Evolutionary conservation across 2,329 filamentous ascomycete species (phyloP).

Genomic region (Ploettnerulaceae sp.): DNA sequence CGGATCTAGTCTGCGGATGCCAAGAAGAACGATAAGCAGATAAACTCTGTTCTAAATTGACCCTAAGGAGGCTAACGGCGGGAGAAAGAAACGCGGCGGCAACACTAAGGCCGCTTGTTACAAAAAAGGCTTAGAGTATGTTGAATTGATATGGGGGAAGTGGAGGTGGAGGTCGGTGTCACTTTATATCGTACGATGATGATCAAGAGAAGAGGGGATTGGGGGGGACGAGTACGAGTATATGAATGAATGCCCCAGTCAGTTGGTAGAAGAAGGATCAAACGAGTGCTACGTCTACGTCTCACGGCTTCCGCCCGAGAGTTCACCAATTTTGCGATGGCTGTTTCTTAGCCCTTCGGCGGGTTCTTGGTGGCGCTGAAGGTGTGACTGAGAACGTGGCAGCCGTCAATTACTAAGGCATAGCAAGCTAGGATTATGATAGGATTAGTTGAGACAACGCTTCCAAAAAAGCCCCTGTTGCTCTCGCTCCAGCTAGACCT

Average conservation of each 20-base stretch:
- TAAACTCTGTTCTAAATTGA: no score
- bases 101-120: no score
- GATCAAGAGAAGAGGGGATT: no score
- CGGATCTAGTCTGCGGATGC: neutral
- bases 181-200: constrained; percentile 5
- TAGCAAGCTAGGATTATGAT: no score
- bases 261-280: constrained; percentile 8
- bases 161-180: neutral
- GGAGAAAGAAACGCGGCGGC: no score
- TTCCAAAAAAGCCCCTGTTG: no score
- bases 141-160: neutral
- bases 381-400: neutral
- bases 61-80: no score
- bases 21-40: constrained; percentile 1
- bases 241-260: constrained; percentile 11
- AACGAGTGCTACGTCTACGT: constrained; percentile 12
- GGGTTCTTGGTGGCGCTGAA: constrained; percentile 3
- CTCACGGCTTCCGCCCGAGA: constrained; percentile 19
- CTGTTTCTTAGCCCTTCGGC: neutral
- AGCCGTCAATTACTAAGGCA: neutral
- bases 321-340: constrained; percentile 5
- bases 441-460: no score
- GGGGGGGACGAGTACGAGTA: constrained; percentile 5
- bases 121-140: no score
- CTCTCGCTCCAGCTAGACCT: no score